Evolutionary conservation across 1,139 yeast species (phyloP), one percentile per base, ranked within the genome.

Genomic region (Blastobotrys persicus): DNA sequence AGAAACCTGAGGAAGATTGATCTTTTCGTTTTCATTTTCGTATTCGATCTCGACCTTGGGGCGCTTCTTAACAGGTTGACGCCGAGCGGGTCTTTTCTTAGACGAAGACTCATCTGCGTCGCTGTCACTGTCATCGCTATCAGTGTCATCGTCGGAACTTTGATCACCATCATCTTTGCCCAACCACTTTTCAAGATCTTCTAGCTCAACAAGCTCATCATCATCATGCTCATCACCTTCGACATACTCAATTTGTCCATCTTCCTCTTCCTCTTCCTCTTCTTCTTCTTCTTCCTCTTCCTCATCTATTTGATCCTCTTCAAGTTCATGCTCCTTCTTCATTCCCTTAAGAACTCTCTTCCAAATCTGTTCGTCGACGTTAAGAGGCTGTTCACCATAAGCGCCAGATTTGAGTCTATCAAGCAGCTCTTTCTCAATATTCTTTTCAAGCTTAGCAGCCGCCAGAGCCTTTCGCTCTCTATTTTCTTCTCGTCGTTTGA

Each of bases 321-420:
- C 84, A 55, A 79, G 80, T 46, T 80, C 77, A 62, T 76, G 75
- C 44, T 72, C 71, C 45, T 78, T 78, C 55, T 78, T 83, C 60
- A 84, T 83, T 57, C 79, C 81, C 58, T 92, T 88, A 73, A 92
- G 79, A 20, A 92, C 95, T 73, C 83, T 88, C 77, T 85, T 85
- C 98, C 98, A 92, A 55, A 92, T 82, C 71, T 83, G 84, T 64
- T 91, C 97, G 62, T 92, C 98, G 41, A 92, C 98, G 64, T 92
- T 92, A 65, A 92, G 76, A 51, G 98, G 98, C 68, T 91, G 88
- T 64, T 92, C 98, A 55, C 98, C 98, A 64, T 92, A 92, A 4
- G 98, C 98, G 55, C 98, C 98, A 67, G 92, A 83, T 80, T 92
- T 92, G 62, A 92, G 79, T 71, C 98, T 82, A 49, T 91, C 96